Conservation (phyloP, 1,139 yeast genomes). For the Kodamaea derodonti region DNA sequence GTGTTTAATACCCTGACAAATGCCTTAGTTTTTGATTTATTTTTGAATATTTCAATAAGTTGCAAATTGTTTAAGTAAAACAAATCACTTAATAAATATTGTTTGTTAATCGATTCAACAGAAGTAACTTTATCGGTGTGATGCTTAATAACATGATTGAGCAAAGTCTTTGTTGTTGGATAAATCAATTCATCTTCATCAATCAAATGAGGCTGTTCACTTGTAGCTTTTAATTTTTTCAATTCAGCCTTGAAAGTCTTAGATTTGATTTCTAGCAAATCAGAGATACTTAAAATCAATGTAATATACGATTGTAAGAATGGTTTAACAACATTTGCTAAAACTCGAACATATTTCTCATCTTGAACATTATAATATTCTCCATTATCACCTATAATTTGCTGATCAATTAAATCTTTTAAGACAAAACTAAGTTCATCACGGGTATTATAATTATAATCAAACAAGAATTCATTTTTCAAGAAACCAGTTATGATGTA, state of each 20-base stretch:
- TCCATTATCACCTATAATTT: conserved; percentile 16
- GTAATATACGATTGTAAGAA: conserved; percentile 37
- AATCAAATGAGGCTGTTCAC: conserved; percentile 12
- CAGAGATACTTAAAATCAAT: conserved; percentile 24
- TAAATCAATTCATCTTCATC: conserved; percentile 25
- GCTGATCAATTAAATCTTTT: conserved; percentile 20
- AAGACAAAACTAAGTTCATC: conserved; percentile 30
- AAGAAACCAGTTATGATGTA: conserved; percentile 38
- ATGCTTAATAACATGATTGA: conserved; percentile 18
- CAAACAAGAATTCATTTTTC: conserved; percentile 45
- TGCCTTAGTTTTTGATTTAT: conserved; percentile 42
- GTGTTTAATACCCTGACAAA: conserved; percentile 32
- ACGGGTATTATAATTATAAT: conserved; percentile 33
- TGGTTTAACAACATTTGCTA: conserved; percentile 34
- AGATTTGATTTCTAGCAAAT: conserved; percentile 5
- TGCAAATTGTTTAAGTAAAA: conserved; percentile 37
- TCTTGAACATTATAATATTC: conserved; percentile 22
- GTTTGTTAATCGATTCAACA: conserved; percentile 41
- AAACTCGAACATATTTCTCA: conserved; percentile 19
- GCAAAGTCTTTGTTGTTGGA: conserved; percentile 40
- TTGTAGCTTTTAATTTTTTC: conserved; percentile 11
- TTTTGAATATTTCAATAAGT: conserved; percentile 37
- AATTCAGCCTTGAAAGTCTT: conserved; percentile 5
- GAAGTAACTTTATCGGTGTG: conserved; percentile 8
- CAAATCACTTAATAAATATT: conserved; percentile 40